phyloP scores from a whole-genome alignment of 169 alveolate species.

The Theileria sp. region DNA sequence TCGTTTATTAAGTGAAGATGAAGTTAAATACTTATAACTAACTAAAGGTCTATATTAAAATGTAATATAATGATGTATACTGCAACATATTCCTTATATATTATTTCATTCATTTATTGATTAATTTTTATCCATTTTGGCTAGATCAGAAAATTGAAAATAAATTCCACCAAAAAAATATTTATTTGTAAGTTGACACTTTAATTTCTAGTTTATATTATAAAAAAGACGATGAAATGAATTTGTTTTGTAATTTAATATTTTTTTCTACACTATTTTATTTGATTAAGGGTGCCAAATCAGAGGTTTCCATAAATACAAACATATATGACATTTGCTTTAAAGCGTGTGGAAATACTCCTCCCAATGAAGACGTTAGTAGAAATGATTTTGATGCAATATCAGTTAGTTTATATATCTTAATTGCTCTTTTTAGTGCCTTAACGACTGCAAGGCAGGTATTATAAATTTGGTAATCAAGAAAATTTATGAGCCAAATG shows the following conservation, averaged over 20 bases:
- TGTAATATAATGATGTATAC: neutral
- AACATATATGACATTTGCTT: constrained; percentile 14
- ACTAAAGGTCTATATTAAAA: neutral
- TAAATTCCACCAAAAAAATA: neutral
- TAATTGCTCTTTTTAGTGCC: constrained; percentile 21
- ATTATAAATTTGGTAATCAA: constrained; percentile 22
- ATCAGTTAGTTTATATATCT: constrained; percentile 11
- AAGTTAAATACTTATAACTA: neutral
- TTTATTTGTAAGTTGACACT: neutral
- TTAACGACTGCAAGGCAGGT: constrained; percentile 7
- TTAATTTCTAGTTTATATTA: neutral
- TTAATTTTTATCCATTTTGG: neutral
- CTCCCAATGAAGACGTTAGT: neutral
- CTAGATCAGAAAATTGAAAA: neutral
- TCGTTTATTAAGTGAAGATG: neutral
- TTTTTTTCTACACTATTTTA: constrained; percentile 4
- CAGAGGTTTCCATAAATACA: constrained; percentile 1
- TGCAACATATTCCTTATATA: neutral
- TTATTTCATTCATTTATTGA: neutral
- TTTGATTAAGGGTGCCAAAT: neutral
- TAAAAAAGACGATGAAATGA: constrained; percentile 9
- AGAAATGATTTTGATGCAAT: constrained; percentile 2
- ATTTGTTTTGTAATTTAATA: constrained; percentile 8
- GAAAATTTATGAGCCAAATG: constrained; percentile 10
- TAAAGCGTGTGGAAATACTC: constrained; percentile 23